Conservation (phyloP, 495 filamentous ascomycete genomes). For the Pseudomonodictys pantanalensis region DNA sequence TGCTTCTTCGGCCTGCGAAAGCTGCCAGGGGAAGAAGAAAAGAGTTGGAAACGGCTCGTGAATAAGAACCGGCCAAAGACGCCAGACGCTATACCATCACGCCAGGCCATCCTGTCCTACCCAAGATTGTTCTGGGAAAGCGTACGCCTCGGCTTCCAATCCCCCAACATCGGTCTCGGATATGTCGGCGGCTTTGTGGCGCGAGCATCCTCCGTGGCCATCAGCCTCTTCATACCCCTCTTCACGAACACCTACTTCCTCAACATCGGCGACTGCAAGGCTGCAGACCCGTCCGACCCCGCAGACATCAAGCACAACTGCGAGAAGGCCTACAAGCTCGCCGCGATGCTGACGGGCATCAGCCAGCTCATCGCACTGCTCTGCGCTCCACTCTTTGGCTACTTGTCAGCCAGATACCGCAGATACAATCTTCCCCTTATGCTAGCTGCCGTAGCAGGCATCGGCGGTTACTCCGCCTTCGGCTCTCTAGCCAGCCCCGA, state of each 20-base stretch:
- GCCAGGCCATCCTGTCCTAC: conserved; percentile 32
- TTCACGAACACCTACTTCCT: conserved; percentile 89
- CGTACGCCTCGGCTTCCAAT: conserved; percentile 66
- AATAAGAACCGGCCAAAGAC: conserved; percentile 8
- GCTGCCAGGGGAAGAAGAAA: conserved; percentile 73
- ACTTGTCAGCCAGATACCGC: conserved; percentile 59
- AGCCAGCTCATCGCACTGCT: conserved; percentile 84
- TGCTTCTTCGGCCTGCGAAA: conserved; percentile 79
- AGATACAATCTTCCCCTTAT: conserved; percentile 71
- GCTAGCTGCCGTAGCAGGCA: conserved; percentile 64
- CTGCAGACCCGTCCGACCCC: conserved; percentile 46
- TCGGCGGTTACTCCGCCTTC: conserved; percentile 73
- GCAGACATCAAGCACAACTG: conserved; percentile 76
- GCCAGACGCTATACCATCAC: background rate
- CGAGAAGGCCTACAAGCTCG: conserved; percentile 76
- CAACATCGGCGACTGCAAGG: conserved; percentile 69
- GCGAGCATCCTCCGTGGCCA: conserved; percentile 90
- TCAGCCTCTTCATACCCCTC: conserved; percentile 89
- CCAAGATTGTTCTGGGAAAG: conserved; percentile 55
- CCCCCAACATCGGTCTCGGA: conserved; percentile 74
- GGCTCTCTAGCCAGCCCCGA: conserved; percentile 68
- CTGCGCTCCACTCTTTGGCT: conserved; percentile 83
- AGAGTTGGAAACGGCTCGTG: conserved; percentile 60
- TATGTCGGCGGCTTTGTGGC: conserved; percentile 96
- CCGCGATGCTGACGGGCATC: conserved; percentile 78